Base-by-base conservation (phyloP, 805 yeast genomes). In the Torulaspora microellipsoides region DNA sequence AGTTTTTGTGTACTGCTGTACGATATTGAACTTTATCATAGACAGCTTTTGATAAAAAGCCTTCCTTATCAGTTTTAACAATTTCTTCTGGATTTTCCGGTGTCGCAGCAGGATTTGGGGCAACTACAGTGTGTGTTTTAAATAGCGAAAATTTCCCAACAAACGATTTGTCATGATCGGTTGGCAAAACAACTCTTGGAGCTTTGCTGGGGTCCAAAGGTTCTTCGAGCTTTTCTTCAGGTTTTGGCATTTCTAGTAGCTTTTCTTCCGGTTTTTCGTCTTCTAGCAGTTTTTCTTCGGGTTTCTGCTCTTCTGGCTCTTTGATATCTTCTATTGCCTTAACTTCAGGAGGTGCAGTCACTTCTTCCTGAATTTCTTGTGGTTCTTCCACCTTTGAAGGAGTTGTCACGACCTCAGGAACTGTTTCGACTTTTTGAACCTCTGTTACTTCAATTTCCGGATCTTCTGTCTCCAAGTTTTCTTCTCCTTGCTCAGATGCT, bases 21-120 rank as follows among this genome's bases (percentile, higher is more conserved):
- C 60, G 57, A 35, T 54, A 59, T 9, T 48, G 37, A 9, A 60
- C 38, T 38, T 53, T 52, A 38, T 63, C 66, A 40, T 58, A 56
- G 4, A 63, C 51, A 1, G 60, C 57, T 42, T 58, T 60, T 4
- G 65, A 58, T 9, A 63, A 35, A 38, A 55, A 46, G 8, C 62
- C 60, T 31, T 53, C 51, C 8, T 54, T 49, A 9, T 47, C 49
- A 1, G 60, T 53, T 27, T 53, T 58, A 8, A 60, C 59, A 4
- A 63, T 45, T 15, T 42, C 29, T 46, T 63, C 67, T 4, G 59
- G 62, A 15, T 59, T 56, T 13, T 61, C 56, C 3, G 64, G 63
- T 12, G 63, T 52, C 2, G 67, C 66, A 11, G 51, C 42, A 25
- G 60, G 62, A 28, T 51, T 48, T 15, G 37, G 28, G 8, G 27